phyloP scores from a whole-genome alignment of 352 stramenopile genomes.

The Peronospora farinosa region DNA sequence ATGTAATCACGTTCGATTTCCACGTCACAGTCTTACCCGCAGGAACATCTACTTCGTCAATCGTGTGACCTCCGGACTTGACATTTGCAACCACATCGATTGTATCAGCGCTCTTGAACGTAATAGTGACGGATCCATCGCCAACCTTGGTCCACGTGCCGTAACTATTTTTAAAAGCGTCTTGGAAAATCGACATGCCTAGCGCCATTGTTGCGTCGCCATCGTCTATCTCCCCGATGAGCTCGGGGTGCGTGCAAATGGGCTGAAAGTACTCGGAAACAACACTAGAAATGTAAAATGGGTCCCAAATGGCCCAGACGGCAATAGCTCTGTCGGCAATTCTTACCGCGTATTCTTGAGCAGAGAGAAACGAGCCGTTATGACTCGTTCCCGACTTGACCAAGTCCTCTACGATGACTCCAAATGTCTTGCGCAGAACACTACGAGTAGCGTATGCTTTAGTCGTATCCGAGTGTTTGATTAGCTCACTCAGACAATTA shows the following conservation, averaged over 20 bases:
- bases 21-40: conserved; percentile 22
- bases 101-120: conserved; percentile 32
- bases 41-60: conserved; percentile 28
- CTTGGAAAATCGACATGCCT: conserved; percentile 30
- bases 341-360: conserved; percentile 32
- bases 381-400: conserved; percentile 32
- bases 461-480: conserved; percentile 13
- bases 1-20: conserved; percentile 16
- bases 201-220: conserved; percentile 36
- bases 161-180: conserved; percentile 35
- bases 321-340: conserved; percentile 39
- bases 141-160: conserved; percentile 31
- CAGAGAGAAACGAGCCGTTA: conserved; percentile 27
- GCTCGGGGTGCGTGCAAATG: conserved; percentile 36
- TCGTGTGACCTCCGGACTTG: conserved; percentile 28
- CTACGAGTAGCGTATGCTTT: conserved; percentile 31
- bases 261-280: conserved; percentile 42
- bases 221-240: conserved; percentile 42
- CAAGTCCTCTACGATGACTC: conserved; percentile 37
- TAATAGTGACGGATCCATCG: conserved; percentile 29
- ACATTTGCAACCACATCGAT: conserved; percentile 36
- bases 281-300: conserved; percentile 37
- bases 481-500: conserved; percentile 33
- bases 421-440: conserved; percentile 42
- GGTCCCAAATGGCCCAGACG: conserved; percentile 38